Conservation (phyloP, 371 early-diverging fungal species). For the Funneliformis caledonium region DNA sequence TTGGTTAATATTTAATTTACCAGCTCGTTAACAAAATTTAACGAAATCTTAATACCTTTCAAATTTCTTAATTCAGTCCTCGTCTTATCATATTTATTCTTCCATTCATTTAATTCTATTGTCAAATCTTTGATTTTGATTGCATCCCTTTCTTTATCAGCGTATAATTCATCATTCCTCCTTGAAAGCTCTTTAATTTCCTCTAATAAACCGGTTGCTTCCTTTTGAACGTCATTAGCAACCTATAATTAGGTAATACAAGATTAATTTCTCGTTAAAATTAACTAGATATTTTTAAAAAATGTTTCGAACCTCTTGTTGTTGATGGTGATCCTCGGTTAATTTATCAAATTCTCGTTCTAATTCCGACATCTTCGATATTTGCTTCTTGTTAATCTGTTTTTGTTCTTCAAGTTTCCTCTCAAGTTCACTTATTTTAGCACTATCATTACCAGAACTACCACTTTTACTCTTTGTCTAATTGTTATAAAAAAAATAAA, state of each 20-base stretch:
- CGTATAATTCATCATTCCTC: slow-evolving; percentile 64
- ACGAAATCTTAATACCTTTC: slow-evolving; percentile 46
- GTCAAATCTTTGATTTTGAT: slow-evolving; percentile 43
- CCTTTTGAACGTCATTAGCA: slow-evolving; percentile 73
- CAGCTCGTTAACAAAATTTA: background rate
- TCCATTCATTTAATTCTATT: slow-evolving; percentile 56
- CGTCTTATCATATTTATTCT: slow-evolving; percentile 54
- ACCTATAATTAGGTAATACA: slow-evolving; percentile 49
- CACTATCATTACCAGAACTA: slow-evolving; percentile 8
- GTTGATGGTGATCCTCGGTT: slow-evolving; percentile 71
- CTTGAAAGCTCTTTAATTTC: slow-evolving; percentile 68
- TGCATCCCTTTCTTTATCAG: slow-evolving; percentile 53
- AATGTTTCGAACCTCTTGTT: slow-evolving; percentile 63
- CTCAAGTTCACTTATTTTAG: slow-evolving; percentile 20
- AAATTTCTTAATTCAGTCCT: slow-evolving; percentile 55
- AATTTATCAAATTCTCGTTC: slow-evolving; percentile 61
- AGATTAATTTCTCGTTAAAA: background rate
- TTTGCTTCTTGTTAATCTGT: slow-evolving; percentile 30
- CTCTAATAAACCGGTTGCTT: slow-evolving; percentile 72
- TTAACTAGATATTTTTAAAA: background rate
- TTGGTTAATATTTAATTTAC: background rate
- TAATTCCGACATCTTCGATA: slow-evolving; percentile 41
- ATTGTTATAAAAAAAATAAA: background rate
- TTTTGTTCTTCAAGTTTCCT: slow-evolving; percentile 16
- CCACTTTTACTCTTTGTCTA: background rate